phyloP scores from a whole-genome alignment of 2,329 filamentous ascomycete species.

The Aspergillus spinulosporus region DNA sequence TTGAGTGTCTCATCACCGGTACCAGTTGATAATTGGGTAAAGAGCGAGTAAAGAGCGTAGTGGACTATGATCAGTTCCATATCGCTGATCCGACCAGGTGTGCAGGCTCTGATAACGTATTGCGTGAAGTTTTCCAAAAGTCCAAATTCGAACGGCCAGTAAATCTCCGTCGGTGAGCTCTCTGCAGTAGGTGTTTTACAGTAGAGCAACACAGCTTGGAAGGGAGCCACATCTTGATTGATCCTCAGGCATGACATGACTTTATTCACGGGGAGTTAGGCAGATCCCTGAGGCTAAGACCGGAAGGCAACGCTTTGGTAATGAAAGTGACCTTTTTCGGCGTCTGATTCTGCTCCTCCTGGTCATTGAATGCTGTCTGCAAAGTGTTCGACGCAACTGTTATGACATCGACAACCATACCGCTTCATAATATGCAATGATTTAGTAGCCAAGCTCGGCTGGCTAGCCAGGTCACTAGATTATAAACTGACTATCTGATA shows the following conservation, averaged over 20 bases:
- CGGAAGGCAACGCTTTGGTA: slow-evolving; percentile 6
- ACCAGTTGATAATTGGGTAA: slow-evolving; percentile 5
- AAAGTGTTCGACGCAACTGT: slow-evolving; percentile 1
- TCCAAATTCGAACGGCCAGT: slow-evolving; percentile 19
- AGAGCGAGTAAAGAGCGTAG: slow-evolving; percentile 16
- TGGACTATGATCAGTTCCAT: slow-evolving; percentile 21
- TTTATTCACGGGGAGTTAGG: slow-evolving; percentile 11
- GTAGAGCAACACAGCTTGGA: not conserved
- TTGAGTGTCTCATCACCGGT: not conserved
- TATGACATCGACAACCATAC: not conserved
- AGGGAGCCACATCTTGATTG: slow-evolving; percentile 3
- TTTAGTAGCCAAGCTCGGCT: too few relatives aligned
- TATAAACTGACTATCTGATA: too few relatives aligned
- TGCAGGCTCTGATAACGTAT: slow-evolving; percentile 16
- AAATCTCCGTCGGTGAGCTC: not conserved
- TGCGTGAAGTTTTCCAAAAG: slow-evolving; percentile 16
- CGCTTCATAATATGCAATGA: too few relatives aligned
- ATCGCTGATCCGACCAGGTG: slow-evolving; percentile 14
- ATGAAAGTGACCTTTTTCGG: slow-evolving; percentile 4
- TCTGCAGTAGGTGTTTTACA: not conserved
- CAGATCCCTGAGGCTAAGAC: slow-evolving; percentile 1
- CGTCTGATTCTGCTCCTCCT: slow-evolving; percentile 12
- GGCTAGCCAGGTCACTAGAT: too few relatives aligned
- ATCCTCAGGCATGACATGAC: slow-evolving; percentile 13
- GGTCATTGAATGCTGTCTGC: not conserved